These are phyloP conservation scores for Penicillium crystallinum DNA, from an alignment of 495 filamentous ascomycete species.

Conservation along the genomic window DNA sequence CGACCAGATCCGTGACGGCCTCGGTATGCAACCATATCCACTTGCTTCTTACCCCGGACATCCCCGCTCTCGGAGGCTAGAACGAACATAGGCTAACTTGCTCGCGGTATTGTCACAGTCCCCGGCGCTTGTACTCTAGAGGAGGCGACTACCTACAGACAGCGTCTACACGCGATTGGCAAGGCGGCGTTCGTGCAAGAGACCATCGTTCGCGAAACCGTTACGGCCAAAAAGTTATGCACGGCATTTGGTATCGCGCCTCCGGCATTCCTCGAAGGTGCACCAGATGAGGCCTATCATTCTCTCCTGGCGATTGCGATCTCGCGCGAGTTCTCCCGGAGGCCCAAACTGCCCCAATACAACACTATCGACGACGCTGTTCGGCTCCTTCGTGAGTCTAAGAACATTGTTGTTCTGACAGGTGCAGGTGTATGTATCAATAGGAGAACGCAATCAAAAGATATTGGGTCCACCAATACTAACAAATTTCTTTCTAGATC, in stretches of 20 bases:
- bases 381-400: constrained; percentile 60
- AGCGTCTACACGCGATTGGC: constrained; percentile 68
- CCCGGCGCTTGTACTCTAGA: constrained; percentile 67
- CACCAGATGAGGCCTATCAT: constrained; percentile 69
- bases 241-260: constrained; percentile 86
- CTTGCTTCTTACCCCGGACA: constrained; percentile 19
- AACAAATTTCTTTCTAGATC: constrained; percentile 47
- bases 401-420: constrained; percentile 89
- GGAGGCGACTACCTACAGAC: constrained; percentile 62
- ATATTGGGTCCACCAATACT: not conserved
- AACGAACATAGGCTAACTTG: constrained; percentile 12
- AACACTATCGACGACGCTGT: constrained; percentile 90
- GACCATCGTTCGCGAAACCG: constrained; percentile 60
- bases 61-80: constrained; percentile 23
- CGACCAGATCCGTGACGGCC: constrained; percentile 53
- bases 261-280: constrained; percentile 69
- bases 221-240: constrained; percentile 77
- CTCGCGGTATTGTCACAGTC: constrained; percentile 16
- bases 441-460: not conserved
- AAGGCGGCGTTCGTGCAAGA: constrained; percentile 68
- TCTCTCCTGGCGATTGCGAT: constrained; percentile 70
- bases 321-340: constrained; percentile 73
- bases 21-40: constrained; percentile 31
- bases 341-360: constrained; percentile 72
- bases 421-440: constrained; percentile 67